Conservation (phyloP, 352 stramenopile species). For the Phytophthora litchii region DNA sequence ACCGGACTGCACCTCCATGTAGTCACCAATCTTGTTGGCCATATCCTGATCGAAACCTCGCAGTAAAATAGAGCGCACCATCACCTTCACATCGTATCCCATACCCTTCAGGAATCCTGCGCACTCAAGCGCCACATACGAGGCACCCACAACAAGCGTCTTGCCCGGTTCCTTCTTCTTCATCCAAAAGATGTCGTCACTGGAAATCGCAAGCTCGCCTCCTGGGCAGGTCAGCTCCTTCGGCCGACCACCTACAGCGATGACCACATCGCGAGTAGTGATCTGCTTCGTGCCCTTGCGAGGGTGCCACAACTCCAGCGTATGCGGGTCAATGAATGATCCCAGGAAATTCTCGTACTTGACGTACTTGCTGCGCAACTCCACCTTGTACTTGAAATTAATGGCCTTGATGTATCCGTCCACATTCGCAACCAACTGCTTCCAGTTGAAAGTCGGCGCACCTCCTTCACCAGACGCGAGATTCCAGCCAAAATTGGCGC, state of each 20-base stretch:
- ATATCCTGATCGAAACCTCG: constrained; percentile 98
- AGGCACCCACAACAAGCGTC: constrained; percentile 96
- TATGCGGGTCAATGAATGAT: constrained; percentile 94
- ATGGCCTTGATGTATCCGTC: constrained; percentile 98
- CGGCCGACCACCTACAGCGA: constrained; percentile 95
- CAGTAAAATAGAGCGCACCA: constrained; percentile 97
- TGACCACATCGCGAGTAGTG: constrained; percentile 93
- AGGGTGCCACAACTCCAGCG: constrained; percentile 90
- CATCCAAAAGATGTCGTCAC: constrained; percentile 88
- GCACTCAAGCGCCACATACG: constrained; percentile 98
- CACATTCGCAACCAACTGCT: constrained; percentile 91
- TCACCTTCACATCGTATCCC: constrained; percentile 96
- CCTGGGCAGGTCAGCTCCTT: constrained; percentile 88
- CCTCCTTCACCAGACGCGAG: constrained; percentile 8
- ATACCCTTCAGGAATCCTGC: constrained; percentile 96
- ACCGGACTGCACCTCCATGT: constrained; percentile 91
- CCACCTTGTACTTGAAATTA: constrained; percentile 99
- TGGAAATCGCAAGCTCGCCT: constrained; percentile 94
- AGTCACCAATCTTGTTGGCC: constrained; percentile 91
- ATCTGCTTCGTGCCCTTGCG: constrained; percentile 90
- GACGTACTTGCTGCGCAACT: constrained; percentile 94
- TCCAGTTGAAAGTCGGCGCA: constrained; percentile 85
- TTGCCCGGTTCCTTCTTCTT: constrained; percentile 91
- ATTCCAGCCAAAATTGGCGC: constrained; percentile 89
- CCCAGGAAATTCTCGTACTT: constrained; percentile 95